A percentile compares a stretch with the other conserved stretches of the same genome.
These are phyloP conservation scores for Phaeosphaeriaceae sp. DNA, from an alignment of 2,329 filamentous ascomycete species.

Conservation along the genomic window DNA sequence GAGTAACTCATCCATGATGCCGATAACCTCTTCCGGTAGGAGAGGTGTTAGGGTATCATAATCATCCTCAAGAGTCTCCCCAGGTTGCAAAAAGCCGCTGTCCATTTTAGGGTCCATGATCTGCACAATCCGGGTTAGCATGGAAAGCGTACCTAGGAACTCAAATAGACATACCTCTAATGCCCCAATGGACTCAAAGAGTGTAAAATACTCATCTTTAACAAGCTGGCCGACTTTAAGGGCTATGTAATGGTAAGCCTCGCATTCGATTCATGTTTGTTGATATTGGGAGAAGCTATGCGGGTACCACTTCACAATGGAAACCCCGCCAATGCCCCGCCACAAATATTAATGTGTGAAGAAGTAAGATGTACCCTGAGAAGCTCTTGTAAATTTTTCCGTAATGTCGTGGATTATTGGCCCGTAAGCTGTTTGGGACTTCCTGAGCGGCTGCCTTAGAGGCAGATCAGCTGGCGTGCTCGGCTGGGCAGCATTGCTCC, in stretches of 20 bases:
- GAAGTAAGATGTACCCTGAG: slow-evolving; percentile 53
- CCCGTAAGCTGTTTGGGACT: slow-evolving; percentile 27
- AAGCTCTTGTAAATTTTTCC: slow-evolving; percentile 60
- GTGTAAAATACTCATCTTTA: slow-evolving; percentile 91
- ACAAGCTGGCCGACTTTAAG: slow-evolving; percentile 81
- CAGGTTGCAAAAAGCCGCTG: slow-evolving; percentile 80
- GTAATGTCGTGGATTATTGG: slow-evolving; percentile 61
- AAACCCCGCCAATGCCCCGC: slow-evolving; percentile 19
- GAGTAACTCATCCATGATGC: slow-evolving; percentile 91
- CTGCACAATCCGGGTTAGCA: slow-evolving; percentile 55
- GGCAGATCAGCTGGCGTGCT: slow-evolving; percentile 31
- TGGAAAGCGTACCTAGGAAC: background rate
- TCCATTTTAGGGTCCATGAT: slow-evolving; percentile 99
- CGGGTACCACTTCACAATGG: slow-evolving; percentile 6
- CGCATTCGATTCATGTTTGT: background rate
- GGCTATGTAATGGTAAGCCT: slow-evolving; percentile 57
- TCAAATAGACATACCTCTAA: slow-evolving; percentile 62
- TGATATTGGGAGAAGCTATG: slow-evolving; percentile 2
- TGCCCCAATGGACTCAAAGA: slow-evolving; percentile 92
- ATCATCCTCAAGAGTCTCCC: slow-evolving; percentile 81
- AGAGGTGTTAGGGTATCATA: slow-evolving; percentile 75
- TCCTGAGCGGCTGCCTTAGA: slow-evolving; percentile 37
- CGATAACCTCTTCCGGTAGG: slow-evolving; percentile 79
- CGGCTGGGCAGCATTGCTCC: slow-evolving; percentile 17
- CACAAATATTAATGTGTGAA: background rate